Percentiles rank a stretch among this genome's conserved stretches.
Evolutionary conservation across 2,329 filamentous ascomycete species (phyloP).

Genomic region (Ceratocystiopsis minuta): DNA sequence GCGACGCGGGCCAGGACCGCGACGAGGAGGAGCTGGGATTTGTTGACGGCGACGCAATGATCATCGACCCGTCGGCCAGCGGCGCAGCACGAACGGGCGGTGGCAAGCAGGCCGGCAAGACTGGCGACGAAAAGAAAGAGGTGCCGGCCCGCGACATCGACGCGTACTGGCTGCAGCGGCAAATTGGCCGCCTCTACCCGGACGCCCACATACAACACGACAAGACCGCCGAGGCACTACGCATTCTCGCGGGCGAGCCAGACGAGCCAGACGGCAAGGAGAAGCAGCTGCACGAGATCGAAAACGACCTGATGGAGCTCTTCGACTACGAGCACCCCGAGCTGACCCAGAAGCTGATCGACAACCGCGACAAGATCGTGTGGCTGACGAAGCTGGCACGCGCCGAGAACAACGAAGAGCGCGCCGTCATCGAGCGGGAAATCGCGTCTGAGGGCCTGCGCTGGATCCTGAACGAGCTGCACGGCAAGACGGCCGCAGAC

Average conservation of each 20-base stretch:
- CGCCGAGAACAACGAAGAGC: conserved; percentile 62
- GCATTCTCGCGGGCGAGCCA: conserved; percentile 60
- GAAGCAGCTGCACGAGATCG: conserved; percentile 75
- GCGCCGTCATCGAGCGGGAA: conserved; percentile 64
- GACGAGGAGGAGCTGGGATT: conserved; percentile 31
- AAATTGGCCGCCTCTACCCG: conserved; percentile 73
- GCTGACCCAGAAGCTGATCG: conserved; percentile 74
- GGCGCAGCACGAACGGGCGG: conserved; percentile 33
- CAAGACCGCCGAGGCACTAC: conserved; percentile 71
- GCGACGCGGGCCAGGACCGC: conserved; percentile 28
- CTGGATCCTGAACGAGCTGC: conserved; percentile 74
- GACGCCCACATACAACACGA: conserved; percentile 88
- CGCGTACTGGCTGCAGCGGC: conserved; percentile 89
- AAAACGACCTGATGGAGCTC: conserved; percentile 95
- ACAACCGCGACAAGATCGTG: conserved; percentile 83
- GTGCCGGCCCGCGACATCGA: conserved; percentile 83
- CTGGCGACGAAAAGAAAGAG: conserved; percentile 37
- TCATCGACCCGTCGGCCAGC: conserved; percentile 45
- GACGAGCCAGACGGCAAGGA: conserved; percentile 59
- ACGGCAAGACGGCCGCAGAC: conserved; percentile 52
- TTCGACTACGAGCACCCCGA: conserved; percentile 97
- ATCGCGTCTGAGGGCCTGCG: conserved; percentile 80
- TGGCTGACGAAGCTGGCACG: conserved; percentile 83
- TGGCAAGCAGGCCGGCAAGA: conserved; percentile 26
- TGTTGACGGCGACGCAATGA: conserved; percentile 55